Conservation (phyloP, 2,329 filamentous ascomycete genomes). For the Verticillium alfalfae region DNA sequence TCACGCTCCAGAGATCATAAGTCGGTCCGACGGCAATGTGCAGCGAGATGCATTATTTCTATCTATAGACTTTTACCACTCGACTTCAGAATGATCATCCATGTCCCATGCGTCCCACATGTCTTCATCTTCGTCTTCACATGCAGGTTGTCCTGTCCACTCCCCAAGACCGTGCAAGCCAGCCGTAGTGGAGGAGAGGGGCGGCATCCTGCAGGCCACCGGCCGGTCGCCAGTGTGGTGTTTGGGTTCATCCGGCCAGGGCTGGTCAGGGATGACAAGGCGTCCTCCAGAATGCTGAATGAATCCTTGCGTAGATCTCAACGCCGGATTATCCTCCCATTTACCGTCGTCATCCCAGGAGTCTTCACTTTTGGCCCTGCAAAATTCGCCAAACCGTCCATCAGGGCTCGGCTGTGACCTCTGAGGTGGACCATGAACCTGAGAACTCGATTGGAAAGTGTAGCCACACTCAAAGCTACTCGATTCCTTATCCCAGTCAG, state of each 20-base stretch:
- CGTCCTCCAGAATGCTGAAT: background rate
- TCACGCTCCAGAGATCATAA: background rate
- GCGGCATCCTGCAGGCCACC: background rate
- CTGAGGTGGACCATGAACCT: background rate
- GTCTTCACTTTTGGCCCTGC: background rate
- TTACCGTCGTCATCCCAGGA: background rate
- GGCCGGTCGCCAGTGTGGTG: background rate
- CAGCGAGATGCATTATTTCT: background rate
- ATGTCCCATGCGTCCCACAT: background rate
- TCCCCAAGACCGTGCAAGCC: background rate
- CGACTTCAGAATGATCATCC: background rate
- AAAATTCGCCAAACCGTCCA: background rate
- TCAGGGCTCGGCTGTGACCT: background rate
- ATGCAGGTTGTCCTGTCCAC: background rate
- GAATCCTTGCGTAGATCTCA: background rate
- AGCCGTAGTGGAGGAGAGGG: background rate
- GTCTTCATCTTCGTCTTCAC: background rate
- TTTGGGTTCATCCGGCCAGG: background rate
- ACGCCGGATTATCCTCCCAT: background rate
- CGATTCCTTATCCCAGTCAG: background rate
- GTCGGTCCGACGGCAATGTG: background rate
- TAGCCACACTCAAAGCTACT: background rate
- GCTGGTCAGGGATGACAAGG: background rate
- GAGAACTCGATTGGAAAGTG: background rate
- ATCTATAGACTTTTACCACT: background rate